phyloP scores from a whole-genome alignment of 2,329 filamentous ascomycete species.

The Cladosporium phlei region DNA sequence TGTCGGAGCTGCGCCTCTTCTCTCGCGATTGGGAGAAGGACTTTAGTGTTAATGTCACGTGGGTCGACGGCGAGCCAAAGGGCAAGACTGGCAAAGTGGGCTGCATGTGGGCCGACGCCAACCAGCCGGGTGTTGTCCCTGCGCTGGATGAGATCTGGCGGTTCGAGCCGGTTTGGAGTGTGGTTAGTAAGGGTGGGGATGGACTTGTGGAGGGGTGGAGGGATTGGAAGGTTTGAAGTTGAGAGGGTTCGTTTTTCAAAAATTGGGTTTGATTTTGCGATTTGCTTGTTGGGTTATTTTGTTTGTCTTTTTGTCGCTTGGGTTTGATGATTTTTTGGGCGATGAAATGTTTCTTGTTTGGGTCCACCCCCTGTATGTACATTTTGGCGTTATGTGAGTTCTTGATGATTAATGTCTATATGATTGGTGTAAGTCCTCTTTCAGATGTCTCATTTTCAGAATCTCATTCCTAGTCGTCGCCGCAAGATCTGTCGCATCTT shows the following conservation, averaged over 20 bases:
- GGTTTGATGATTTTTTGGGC: too few species aligned
- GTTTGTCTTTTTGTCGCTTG: too few species aligned
- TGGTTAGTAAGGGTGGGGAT: constrained; percentile 68
- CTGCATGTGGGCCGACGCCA: constrained; percentile 86
- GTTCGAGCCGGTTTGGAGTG: constrained; percentile 76
- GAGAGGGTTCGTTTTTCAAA: neutral
- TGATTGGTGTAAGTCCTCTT: too few species aligned
- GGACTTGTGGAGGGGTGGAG: constrained; percentile 79
- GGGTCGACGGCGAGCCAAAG: constrained; percentile 41
- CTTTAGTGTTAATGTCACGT: constrained; percentile 72
- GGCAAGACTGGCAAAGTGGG: constrained; percentile 61
- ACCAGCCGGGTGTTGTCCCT: constrained; percentile 65
- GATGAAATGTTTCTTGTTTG: too few species aligned
- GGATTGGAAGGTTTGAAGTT: constrained; percentile 26
- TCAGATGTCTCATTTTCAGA: too few species aligned
- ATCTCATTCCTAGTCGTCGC: too few species aligned
- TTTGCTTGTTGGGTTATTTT: too few species aligned
- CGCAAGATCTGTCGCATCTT: too few species aligned
- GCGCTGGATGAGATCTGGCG: constrained; percentile 74
- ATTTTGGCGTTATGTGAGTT: neutral
- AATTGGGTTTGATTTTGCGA: neutral
- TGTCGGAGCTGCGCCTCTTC: constrained; percentile 69
- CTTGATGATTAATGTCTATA: constrained; percentile 4
- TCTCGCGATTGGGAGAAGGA: constrained; percentile 70
- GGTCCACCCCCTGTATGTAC: neutral